These are phyloP conservation scores for Phytophthora hibernalis DNA, from an alignment of 352 stramenopile genomes.

Conservation along the genomic window DNA sequence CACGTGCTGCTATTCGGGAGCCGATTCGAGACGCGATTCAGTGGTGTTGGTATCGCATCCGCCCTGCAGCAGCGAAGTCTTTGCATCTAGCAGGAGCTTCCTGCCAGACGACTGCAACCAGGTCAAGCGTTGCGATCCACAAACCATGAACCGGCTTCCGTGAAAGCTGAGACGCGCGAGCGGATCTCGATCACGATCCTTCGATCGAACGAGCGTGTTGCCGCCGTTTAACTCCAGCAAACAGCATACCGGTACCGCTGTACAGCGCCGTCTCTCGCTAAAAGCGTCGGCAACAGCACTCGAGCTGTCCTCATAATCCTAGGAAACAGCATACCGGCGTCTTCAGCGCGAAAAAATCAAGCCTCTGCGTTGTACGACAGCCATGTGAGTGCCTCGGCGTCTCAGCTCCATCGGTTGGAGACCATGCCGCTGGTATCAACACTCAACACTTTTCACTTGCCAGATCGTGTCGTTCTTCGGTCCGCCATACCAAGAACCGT, in stretches of 20 bases:
- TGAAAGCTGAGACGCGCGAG: slow-evolving; percentile 31
- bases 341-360: slow-evolving; percentile 37
- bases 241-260: slow-evolving; percentile 27
- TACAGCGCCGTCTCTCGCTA: background rate
- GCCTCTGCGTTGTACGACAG: slow-evolving; percentile 19
- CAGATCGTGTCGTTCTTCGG: slow-evolving; percentile 22
- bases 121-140: slow-evolving; percentile 22
- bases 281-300: background rate
- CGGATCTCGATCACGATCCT: slow-evolving; percentile 33
- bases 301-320: slow-evolving; percentile 1
- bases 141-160: slow-evolving; percentile 35
- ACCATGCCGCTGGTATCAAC: slow-evolving; percentile 9
- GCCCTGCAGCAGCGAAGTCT: background rate
- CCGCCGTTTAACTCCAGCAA: slow-evolving; percentile 2
- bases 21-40: background rate
- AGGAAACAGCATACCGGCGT: slow-evolving; percentile 20
- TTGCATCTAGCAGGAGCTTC: slow-evolving; percentile 8
- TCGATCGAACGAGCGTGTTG: slow-evolving; percentile 30
- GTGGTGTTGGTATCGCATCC: slow-evolving; percentile 5
- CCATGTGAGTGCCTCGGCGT: slow-evolving; percentile 27
- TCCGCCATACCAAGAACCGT: slow-evolving; percentile 17
- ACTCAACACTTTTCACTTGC: slow-evolving; percentile 25
- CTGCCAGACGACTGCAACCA: slow-evolving; percentile 2
- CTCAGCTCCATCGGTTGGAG: slow-evolving; percentile 23
- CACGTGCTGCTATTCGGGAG: no score